Percentiles rank a stretch among this genome's conserved stretches.
Conservation (phyloP, 1,284 basidiomycete genomes). For the Butyriboletus appendiculatus region DNA sequence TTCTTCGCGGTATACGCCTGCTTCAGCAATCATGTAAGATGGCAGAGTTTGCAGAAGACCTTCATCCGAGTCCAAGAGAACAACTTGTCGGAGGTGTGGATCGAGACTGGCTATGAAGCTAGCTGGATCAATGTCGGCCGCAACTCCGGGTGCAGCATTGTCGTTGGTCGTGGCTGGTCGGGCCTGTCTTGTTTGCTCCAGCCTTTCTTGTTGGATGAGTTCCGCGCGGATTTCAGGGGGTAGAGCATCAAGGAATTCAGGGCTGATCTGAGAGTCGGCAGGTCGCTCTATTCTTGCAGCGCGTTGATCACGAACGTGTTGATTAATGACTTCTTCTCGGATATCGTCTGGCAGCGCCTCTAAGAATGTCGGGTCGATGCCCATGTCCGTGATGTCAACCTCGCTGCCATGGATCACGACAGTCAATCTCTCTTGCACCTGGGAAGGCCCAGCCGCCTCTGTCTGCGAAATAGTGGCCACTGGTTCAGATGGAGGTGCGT, state of each 20-base stretch:
- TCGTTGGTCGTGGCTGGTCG: conserved; percentile 45
- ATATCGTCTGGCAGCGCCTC: conserved; percentile 98
- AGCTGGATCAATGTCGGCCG: conserved; percentile 81
- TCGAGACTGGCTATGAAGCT: conserved; percentile 89
- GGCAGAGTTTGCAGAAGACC: conserved; percentile 80
- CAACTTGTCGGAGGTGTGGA: conserved; percentile 81
- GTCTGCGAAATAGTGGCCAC: conserved; percentile 9
- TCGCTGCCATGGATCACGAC: conserved; percentile 89
- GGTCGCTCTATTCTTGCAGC: conserved; percentile 72
- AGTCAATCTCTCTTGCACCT: conserved; percentile 61
- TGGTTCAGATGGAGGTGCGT: conserved; percentile 21
- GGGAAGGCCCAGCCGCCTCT: conserved; percentile 36
- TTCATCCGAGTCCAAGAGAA: conserved; percentile 86
- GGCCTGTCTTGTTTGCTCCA: conserved; percentile 73
- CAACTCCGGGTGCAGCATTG: conserved; percentile 42
- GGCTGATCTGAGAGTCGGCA: conserved; percentile 85
- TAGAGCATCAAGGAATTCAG: conserved; percentile 95
- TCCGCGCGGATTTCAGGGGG: conserved; percentile 97
- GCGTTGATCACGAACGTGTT: conserved; percentile 92
- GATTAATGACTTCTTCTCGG: conserved; percentile 97
- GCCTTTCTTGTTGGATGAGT: conserved; percentile 91
- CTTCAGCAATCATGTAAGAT: conserved; percentile 83
- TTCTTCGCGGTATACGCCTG: conserved; percentile 63
- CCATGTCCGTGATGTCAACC: conserved; percentile 99
- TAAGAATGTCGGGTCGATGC: conserved; percentile 97